These are phyloP conservation scores for Gilbertella persicaria DNA, from an alignment of 371 early-diverging fungal species.

Conservation along the genomic window DNA sequence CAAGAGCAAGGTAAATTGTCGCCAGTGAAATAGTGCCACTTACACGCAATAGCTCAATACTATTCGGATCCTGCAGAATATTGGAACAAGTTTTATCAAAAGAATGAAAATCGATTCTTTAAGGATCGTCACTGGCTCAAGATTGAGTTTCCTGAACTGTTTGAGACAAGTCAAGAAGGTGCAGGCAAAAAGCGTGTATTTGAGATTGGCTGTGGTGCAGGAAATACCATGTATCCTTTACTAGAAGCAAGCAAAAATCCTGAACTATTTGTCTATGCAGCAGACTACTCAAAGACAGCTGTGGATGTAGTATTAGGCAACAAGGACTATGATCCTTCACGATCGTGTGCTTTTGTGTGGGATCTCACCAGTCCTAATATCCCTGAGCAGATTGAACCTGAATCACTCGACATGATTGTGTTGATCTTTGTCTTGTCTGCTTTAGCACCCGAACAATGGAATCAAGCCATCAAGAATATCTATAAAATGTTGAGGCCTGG, in stretches of 20 bases:
- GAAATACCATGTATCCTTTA: constrained; percentile 93
- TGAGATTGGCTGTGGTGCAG: constrained; percentile 96
- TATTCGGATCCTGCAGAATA: constrained; percentile 45
- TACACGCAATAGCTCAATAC: constrained; percentile 47
- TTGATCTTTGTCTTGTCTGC: constrained; percentile 85
- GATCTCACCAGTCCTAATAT: constrained; percentile 72
- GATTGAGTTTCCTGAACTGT: constrained; percentile 88
- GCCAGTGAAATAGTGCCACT: too few species aligned
- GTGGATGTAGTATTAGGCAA: constrained; percentile 72
- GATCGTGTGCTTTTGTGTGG: constrained; percentile 82
- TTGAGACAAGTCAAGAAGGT: constrained; percentile 32
- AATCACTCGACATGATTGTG: constrained; percentile 75
- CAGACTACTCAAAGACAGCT: constrained; percentile 82
- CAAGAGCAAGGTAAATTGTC: constrained; percentile 54
- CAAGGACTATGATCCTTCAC: constrained; percentile 53
- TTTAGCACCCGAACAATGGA: constrained; percentile 80
- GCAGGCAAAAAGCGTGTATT: constrained; percentile 57
- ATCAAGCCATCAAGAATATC: constrained; percentile 69
- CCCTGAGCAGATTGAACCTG: constrained; percentile 60
- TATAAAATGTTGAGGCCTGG: constrained; percentile 72
- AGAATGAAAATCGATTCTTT: constrained; percentile 92
- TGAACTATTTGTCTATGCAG: constrained; percentile 71
- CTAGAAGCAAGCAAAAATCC: constrained; percentile 70
- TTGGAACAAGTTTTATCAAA: constrained; percentile 84
- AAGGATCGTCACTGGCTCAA: constrained; percentile 95